Conservation (phyloP, 2,329 filamentous ascomycete genomes). For the Pleurostoma richardsiae region DNA sequence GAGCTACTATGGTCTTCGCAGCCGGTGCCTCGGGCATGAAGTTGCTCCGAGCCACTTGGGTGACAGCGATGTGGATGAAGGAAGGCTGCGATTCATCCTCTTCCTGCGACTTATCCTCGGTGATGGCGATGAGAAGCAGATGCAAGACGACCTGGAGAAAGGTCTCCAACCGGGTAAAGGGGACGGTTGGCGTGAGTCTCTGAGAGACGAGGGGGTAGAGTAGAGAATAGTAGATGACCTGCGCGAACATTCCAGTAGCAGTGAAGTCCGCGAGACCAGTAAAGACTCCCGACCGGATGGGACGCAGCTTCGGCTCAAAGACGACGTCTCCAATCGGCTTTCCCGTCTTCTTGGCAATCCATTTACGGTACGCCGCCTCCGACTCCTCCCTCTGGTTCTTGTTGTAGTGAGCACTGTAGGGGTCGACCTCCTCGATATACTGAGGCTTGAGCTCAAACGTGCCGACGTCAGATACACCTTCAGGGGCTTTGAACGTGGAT, state of each 20-base stretch:
- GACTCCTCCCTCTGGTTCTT: slow-evolving; percentile 97
- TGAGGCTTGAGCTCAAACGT: slow-evolving; percentile 89
- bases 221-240: slow-evolving; percentile 84
- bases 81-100: slow-evolving; percentile 51
- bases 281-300: slow-evolving; percentile 75
- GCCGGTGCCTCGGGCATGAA: slow-evolving; percentile 51
- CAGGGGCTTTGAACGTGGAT: slow-evolving; percentile 82
- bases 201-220: slow-evolving; percentile 71
- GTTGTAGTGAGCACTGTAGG: slow-evolving; percentile 92
- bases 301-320: slow-evolving; percentile 79
- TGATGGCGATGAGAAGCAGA: slow-evolving; percentile 75
- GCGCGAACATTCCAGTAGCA: slow-evolving; percentile 76
- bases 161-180: slow-evolving; percentile 78
- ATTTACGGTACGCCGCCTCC: slow-evolving; percentile 80
- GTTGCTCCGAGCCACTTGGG: slow-evolving; percentile 56
- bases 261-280: slow-evolving; percentile 74
- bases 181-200: slow-evolving; percentile 67
- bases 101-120: slow-evolving; percentile 69
- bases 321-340: slow-evolving; percentile 79
- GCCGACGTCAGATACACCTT: slow-evolving; percentile 87
- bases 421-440: slow-evolving; percentile 83
- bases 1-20: slow-evolving; percentile 57
- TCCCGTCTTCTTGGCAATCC: slow-evolving; percentile 82
- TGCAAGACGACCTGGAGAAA: slow-evolving; percentile 91
- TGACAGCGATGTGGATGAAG: slow-evolving; percentile 69